These are phyloP conservation scores for Rhodotorula sp. DNA, from an alignment of 1,284 basidiomycete genomes.

Conservation along the genomic window DNA sequence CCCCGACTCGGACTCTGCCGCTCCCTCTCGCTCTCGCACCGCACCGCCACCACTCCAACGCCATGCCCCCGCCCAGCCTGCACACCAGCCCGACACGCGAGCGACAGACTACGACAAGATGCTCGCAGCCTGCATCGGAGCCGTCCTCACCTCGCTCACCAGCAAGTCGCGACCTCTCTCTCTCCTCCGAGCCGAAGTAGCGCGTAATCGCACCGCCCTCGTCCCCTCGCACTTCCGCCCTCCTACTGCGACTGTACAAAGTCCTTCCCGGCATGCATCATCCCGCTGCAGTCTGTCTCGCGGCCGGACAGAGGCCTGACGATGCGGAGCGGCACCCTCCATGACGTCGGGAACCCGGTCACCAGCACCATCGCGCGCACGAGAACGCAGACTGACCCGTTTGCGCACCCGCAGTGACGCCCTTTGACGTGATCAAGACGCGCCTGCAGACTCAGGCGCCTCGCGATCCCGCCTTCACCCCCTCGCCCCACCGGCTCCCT, in stretches of 20 bases:
- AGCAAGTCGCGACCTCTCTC: slow-evolving; percentile 27
- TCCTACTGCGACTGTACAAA: no score
- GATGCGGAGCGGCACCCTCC: no score
- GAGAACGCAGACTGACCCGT: background rate
- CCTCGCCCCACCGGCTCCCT: background rate
- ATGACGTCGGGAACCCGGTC: no score
- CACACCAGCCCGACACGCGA: background rate
- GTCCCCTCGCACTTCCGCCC: background rate
- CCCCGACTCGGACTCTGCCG: background rate
- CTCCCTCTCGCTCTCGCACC: background rate
- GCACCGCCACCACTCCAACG: background rate
- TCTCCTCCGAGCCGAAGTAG: no score
- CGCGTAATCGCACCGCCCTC: background rate
- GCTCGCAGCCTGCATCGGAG: slow-evolving; percentile 43
- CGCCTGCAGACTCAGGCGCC: slow-evolving; percentile 52
- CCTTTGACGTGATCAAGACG: slow-evolving; percentile 91
- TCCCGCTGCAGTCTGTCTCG: no score
- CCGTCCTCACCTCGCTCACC: slow-evolving; percentile 42
- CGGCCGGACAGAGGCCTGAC: no score
- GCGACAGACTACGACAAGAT: slow-evolving; percentile 40
- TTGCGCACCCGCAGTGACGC: slow-evolving; percentile 68
- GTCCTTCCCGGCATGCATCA: no score
- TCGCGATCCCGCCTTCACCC: slow-evolving; percentile 11
- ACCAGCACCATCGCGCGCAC: no score
- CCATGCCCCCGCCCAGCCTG: background rate